phyloP scores from a whole-genome alignment of 1,284 basidiomycete genomes.

The Limonomyces culmigenus region DNA sequence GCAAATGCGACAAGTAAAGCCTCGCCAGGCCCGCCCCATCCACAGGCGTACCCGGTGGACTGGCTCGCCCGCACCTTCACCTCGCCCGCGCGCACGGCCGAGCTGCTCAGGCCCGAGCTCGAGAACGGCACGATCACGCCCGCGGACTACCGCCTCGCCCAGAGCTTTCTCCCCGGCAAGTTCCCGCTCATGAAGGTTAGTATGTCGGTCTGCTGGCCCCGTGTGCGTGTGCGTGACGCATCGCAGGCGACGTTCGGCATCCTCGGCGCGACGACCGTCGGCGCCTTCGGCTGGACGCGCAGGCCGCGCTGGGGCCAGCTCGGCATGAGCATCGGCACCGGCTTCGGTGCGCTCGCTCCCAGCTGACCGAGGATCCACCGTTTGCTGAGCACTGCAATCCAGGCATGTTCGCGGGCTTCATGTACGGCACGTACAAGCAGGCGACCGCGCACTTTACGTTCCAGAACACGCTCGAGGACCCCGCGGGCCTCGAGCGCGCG shows the following conservation, averaged over 20 bases:
- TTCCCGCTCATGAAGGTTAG: slow-evolving; percentile 22
- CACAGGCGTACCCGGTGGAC: slow-evolving; percentile 8
- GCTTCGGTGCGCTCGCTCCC: neutral
- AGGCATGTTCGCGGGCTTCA: slow-evolving; percentile 5
- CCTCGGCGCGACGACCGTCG: neutral
- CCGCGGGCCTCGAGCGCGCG: slow-evolving; percentile 20
- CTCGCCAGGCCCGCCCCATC: too few species aligned
- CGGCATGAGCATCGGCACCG: too few species aligned
- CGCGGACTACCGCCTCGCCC: slow-evolving; percentile 36
- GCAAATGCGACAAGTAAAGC: too few species aligned
- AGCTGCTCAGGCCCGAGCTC: slow-evolving; percentile 39
- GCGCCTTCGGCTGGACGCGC: too few species aligned
- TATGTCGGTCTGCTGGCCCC: slow-evolving; percentile 16
- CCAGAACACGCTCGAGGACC: slow-evolving; percentile 27
- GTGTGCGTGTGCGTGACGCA: neutral
- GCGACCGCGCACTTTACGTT: slow-evolving; percentile 28
- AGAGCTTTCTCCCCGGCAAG: slow-evolving; percentile 29
- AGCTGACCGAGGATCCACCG: too few species aligned
- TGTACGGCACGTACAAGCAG: slow-evolving; percentile 18
- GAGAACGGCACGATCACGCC: slow-evolving; percentile 33
- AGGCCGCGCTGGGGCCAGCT: too few species aligned
- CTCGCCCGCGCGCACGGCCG: slow-evolving; percentile 16
- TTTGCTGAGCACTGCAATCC: too few species aligned
- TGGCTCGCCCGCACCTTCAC: slow-evolving; percentile 25
- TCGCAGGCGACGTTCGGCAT: neutral